Conservation (phyloP, 176 grass and related monocot species). For the Leersia perrieri region DNA sequence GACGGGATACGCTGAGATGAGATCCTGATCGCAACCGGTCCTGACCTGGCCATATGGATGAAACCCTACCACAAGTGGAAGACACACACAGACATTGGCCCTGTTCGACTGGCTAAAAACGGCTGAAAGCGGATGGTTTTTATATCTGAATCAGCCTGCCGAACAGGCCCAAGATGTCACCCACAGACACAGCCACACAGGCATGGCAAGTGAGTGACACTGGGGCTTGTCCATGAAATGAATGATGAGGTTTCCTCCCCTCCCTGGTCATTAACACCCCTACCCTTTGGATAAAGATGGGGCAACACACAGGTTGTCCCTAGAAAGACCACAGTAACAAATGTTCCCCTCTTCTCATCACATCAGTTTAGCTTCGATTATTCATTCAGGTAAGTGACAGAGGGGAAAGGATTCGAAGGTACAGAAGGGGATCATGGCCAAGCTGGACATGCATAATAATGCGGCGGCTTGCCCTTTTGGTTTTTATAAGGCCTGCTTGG, state of each 20-base stretch:
- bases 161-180: too few species aligned
- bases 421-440: slow-evolving; percentile 27
- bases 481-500: slow-evolving; percentile 21
- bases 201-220: not conserved
- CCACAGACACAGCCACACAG: not conserved
- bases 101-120: too few species aligned
- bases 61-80: not conserved
- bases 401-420: not conserved
- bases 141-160: too few species aligned
- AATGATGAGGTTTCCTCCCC: not conserved
- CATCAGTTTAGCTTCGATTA: not conserved
- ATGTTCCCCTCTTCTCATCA: not conserved
- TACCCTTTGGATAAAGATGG: slow-evolving; percentile 9
- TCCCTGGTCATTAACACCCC: not conserved
- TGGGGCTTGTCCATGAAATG: not conserved
- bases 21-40: not conserved
- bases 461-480: slow-evolving; percentile 21
- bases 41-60: slow-evolving; percentile 15
- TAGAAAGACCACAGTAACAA: not conserved
- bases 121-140: too few species aligned
- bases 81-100: not conserved
- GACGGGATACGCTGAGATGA: not conserved
- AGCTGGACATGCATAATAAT: slow-evolving; percentile 39
- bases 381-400: not conserved
- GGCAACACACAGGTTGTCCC: slow-evolving; percentile 22